These are phyloP conservation scores for Picochlorum sp. DNA, from an alignment of 139 green algal genomes.

Conservation along the genomic window DNA sequence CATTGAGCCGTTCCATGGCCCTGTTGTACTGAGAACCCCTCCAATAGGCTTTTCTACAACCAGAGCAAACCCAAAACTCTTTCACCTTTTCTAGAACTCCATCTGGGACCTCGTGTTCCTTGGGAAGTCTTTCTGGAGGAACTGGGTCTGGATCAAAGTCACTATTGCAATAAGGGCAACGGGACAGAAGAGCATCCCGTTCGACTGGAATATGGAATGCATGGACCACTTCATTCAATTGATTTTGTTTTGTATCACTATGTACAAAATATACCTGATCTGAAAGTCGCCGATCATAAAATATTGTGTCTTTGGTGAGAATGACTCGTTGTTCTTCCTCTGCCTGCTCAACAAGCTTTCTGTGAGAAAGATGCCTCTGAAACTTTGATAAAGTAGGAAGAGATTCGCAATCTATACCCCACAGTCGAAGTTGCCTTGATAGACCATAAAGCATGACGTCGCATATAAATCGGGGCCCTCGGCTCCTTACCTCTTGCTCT, in stretches of 20 bases:
- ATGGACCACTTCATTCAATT: conserved; percentile 32
- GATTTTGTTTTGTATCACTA: conserved; percentile 23
- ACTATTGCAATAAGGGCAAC: conserved; percentile 41
- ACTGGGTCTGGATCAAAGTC: conserved; percentile 20
- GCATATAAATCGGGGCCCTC: conserved; percentile 24
- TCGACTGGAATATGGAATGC: conserved; percentile 17
- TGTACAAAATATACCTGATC: conserved; percentile 25
- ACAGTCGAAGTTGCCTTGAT: conserved; percentile 39
- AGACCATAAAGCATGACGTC: conserved; percentile 40
- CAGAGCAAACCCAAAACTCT: conserved; percentile 34
- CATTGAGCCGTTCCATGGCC: conserved; percentile 10
- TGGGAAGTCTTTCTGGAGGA: conserved; percentile 2
- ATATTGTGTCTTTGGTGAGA: conserved; percentile 31
- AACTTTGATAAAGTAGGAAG: neutral
- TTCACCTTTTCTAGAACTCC: conserved; percentile 7
- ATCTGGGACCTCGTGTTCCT: conserved; percentile 10
- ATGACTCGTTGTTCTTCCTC: conserved; percentile 30
- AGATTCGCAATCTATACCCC: conserved; percentile 30
- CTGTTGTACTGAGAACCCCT: conserved; percentile 18
- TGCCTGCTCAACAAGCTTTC: conserved; percentile 20
- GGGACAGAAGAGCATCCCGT: conserved; percentile 17
- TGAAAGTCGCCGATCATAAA: conserved; percentile 6
- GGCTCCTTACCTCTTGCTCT: neutral
- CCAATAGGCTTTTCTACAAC: conserved; percentile 24
- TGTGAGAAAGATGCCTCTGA: conserved; percentile 2